These are phyloP conservation scores for Debaryomyces prosopidis DNA, from an alignment of 805 yeast genomes.

Conservation along the genomic window DNA sequence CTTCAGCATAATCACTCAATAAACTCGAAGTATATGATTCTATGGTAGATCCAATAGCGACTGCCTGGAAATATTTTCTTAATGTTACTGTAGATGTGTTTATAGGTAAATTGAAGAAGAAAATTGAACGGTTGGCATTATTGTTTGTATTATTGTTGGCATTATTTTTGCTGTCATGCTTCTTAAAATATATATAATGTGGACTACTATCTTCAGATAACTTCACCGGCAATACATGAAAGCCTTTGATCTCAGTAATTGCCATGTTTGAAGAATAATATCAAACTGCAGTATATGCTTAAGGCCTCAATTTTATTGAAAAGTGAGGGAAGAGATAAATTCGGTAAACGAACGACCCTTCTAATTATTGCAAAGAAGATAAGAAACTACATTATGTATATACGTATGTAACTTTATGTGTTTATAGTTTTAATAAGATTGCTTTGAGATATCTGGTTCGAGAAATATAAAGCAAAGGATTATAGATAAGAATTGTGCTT, in stretches of 20 bases:
- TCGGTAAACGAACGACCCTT: background rate
- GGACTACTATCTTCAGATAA: constrained; percentile 36
- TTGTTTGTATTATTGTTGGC: constrained; percentile 25
- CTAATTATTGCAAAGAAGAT: too few relatives aligned
- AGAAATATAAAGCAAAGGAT: too few relatives aligned
- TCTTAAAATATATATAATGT: constrained; percentile 68
- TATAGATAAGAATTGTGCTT: too few relatives aligned
- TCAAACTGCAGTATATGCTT: background rate
- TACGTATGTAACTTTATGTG: too few relatives aligned
- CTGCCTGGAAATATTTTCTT: constrained; percentile 55
- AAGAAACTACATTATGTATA: background rate
- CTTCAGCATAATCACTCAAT: constrained; percentile 44
- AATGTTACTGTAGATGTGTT: constrained; percentile 53
- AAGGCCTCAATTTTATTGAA: background rate
- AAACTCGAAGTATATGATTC: constrained; percentile 43
- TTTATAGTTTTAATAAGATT: too few relatives aligned
- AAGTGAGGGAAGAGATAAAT: background rate
- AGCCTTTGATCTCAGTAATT: constrained; percentile 56
- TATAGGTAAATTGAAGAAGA: constrained; percentile 75
- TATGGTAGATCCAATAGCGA: constrained; percentile 66
- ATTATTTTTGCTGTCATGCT: constrained; percentile 51
- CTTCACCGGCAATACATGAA: constrained; percentile 48
- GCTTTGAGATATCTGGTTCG: too few relatives aligned
- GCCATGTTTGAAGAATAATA: constrained; percentile 7
- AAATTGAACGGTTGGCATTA: constrained; percentile 57